A percentile compares a stretch with the other conserved stretches of the same genome.
phyloP scores from a whole-genome alignment of 1,284 basidiomycete genomes.

The Malassezia equina region DNA sequence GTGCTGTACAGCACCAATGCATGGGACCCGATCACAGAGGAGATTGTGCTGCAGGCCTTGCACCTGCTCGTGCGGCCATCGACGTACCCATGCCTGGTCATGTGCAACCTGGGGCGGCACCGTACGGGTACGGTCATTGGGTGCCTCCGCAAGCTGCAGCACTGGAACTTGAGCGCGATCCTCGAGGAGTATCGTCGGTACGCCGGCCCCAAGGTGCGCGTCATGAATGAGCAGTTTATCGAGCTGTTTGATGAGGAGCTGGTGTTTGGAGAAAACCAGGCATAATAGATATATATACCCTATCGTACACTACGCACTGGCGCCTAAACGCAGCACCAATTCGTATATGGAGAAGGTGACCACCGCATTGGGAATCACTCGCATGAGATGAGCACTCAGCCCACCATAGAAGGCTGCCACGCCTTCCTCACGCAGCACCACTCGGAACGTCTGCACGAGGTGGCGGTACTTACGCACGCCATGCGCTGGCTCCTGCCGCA shows the following conservation, averaged over 20 bases:
- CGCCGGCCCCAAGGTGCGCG: slow-evolving; percentile 53
- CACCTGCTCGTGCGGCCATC: slow-evolving; percentile 51
- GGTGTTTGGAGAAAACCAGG: slow-evolving; percentile 51
- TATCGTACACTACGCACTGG: slow-evolving; percentile 6
- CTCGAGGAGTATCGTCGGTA: slow-evolving; percentile 54
- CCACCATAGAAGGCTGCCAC: slow-evolving; percentile 77
- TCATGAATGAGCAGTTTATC: slow-evolving; percentile 55
- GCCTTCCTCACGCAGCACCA: slow-evolving; percentile 84
- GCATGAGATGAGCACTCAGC: slow-evolving; percentile 83
- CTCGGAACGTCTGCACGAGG: slow-evolving; percentile 69
- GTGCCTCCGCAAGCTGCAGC: slow-evolving; percentile 51
- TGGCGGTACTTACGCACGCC: slow-evolving; percentile 66
- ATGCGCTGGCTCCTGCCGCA: slow-evolving; percentile 66
- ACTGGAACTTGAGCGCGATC: slow-evolving; percentile 53
- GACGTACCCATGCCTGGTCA: slow-evolving; percentile 52
- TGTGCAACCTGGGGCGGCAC: slow-evolving; percentile 54
- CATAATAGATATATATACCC: slow-evolving; percentile 23
- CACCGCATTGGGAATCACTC: slow-evolving; percentile 71
- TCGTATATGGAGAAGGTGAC: slow-evolving; percentile 72
- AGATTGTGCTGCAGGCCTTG: slow-evolving; percentile 53
- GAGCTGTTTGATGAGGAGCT: slow-evolving; percentile 54
- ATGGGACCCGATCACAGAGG: slow-evolving; percentile 51
- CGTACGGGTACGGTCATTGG: slow-evolving; percentile 53
- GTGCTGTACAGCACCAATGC: slow-evolving; percentile 49
- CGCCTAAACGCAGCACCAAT: slow-evolving; percentile 35